Evolutionary conservation across 768 basidiomycete genomes (phyloP), one percentile per base, ranked within the genome.

Genomic region (Mrakia frigida): DNA sequence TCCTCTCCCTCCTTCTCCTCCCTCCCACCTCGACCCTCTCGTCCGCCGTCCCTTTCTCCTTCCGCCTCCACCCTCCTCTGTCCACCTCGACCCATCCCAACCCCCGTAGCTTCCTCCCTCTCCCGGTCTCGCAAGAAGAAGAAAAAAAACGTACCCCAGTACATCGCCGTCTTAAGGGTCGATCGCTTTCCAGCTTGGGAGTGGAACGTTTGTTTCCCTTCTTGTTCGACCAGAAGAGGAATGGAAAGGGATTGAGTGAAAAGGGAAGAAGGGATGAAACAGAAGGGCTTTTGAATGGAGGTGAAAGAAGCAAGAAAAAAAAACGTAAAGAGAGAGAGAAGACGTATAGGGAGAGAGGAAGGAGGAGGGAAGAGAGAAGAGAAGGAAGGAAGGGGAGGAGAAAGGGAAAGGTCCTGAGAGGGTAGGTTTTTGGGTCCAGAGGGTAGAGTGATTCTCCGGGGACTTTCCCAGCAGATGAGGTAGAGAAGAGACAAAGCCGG

Each of bases 391-490:
- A 9, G 16, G 68, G 67, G 1, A 16, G 52, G 23, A 35, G 25
- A 23, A 52, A 37, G 50, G 31, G 18, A 46, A 21, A 60, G 6
- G 60, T 35, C n/a, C 23, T 39, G 35, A 50, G 56, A 33, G 35
- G 59, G 25, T 46, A 43, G 43, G 72, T 23, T 28, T 43, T 41
- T 53, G 67, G 31, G 65, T 53, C 50, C 18, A 65, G 35, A 14
- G 28, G 67, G 65, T 1, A 2, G 69, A 46, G 46, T 10, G 52
- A 23, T 9, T 39, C 74, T 75, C 74, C 74, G 74, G 74, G 74
- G 74, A 75, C 74, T 75, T 75, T 75, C 56, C 74, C 74, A 70
- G 56, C 65, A 75, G 74, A 68, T 21, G 41, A 70, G 56, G 25
- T n/a, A 11, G 14, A n/a, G 50, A 41, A n/a, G 52, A 43, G 43